These are phyloP conservation scores for Suillus subalutaceus DNA, from an alignment of 768 basidiomycete species.

Conservation along the genomic window DNA sequence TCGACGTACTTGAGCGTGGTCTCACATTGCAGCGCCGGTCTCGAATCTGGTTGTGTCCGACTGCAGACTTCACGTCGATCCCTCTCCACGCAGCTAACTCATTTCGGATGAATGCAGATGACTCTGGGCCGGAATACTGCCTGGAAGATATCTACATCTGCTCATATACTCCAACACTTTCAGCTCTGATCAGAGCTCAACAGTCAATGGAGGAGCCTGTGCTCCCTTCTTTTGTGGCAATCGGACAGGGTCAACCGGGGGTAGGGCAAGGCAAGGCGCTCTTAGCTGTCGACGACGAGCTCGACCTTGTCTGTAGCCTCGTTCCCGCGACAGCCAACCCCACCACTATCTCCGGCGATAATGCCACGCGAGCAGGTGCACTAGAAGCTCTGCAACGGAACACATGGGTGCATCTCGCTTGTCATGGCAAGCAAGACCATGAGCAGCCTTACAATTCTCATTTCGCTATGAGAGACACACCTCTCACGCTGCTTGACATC, in stretches of 20 bases:
- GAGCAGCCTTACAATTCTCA: background rate
- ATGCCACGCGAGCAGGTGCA: constrained; percentile 1
- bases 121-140: background rate
- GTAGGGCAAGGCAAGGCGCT: background rate
- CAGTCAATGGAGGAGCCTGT: background rate
- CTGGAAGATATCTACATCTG: background rate
- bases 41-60: constrained; percentile 22
- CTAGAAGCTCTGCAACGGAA: constrained; percentile 1
- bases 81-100: constrained; percentile 6
- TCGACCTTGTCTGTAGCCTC: background rate
- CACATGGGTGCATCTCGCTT: constrained; percentile 22
- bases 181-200: background rate
- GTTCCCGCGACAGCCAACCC: background rate
- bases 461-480: background rate
- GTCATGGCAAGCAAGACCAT: constrained; percentile 16
- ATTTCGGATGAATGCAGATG: background rate
- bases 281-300: background rate
- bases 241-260: background rate
- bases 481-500: background rate
- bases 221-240: background rate
- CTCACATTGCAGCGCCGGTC: background rate
- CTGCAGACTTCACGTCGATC: background rate
- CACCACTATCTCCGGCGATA: background rate
- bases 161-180: background rate
- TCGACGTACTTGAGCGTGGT: background rate